phyloP scores from a whole-genome alignment of 108 stramenopile species.

The Skeletonema costatum region DNA sequence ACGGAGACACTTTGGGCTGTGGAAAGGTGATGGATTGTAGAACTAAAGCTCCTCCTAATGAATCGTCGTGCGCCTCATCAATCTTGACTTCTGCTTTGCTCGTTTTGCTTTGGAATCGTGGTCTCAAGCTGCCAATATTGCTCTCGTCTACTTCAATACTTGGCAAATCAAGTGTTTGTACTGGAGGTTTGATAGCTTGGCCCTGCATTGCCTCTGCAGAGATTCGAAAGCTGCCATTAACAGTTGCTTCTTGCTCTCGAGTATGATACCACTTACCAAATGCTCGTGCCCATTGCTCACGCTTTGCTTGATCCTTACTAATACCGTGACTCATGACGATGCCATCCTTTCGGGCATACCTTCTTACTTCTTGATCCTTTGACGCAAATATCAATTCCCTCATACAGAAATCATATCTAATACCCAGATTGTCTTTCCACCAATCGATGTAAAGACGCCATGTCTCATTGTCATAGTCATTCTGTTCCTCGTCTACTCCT shows the following conservation, averaged over 20 bases:
- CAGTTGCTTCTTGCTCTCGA: neutral
- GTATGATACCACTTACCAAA: conserved; percentile 9
- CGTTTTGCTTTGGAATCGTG: neutral
- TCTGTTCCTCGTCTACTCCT: neutral
- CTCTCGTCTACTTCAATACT: neutral
- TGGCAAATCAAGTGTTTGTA: neutral
- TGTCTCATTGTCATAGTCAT: neutral
- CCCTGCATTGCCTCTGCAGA: neutral
- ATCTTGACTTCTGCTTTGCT: neutral
- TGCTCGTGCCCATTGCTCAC: neutral
- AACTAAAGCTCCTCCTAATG: neutral
- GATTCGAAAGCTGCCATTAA: neutral
- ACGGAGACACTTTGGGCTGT: neutral
- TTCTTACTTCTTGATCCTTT: conserved; percentile 1
- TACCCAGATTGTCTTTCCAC: conserved; percentile 1
- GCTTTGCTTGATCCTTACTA: conserved; percentile 1
- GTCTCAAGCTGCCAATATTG: neutral
- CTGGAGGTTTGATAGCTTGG: neutral
- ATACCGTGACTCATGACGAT: neutral
- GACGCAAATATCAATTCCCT: conserved; percentile 5
- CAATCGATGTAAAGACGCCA: conserved; percentile 12
- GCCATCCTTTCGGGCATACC: conserved; percentile 1
- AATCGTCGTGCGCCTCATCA: neutral
- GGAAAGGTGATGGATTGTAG: neutral
- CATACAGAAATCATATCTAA: conserved; percentile 11